Evolutionary conservation across 345 rosid species (phyloP).

Genomic region (Acer campestre): DNA sequence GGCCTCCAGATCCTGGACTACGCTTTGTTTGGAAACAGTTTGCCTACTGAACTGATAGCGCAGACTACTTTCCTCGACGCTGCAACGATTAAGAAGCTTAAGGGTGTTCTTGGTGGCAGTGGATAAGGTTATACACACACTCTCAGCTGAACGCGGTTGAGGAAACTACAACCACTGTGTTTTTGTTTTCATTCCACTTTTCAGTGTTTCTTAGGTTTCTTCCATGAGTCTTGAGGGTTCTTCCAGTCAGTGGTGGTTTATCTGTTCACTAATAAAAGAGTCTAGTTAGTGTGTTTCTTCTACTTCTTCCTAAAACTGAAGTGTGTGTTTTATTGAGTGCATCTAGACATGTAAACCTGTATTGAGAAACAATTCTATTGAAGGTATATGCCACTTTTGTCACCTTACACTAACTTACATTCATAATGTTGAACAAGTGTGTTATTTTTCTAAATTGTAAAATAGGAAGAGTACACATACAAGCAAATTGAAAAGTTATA

Average conservation of each 20-base stretch:
- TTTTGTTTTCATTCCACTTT: neutral
- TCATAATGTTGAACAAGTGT: constrained; percentile 1
- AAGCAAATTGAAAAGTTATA: neutral
- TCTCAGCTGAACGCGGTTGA: neutral
- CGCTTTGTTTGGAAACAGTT: constrained; percentile 64
- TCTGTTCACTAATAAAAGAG: neutral
- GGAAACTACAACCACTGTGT: neutral
- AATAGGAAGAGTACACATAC: neutral
- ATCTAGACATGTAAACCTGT: neutral
- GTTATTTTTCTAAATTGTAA: neutral
- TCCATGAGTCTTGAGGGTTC: neutral
- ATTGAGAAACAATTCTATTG: neutral
- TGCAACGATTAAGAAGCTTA: constrained; percentile 78
- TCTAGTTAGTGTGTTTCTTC: neutral
- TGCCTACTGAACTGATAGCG: constrained; percentile 62
- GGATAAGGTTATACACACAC: constrained; percentile 29
- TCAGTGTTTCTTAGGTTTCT: neutral
- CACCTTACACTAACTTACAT: neutral
- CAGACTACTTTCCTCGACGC: constrained; percentile 63
- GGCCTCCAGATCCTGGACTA: constrained; percentile 74
- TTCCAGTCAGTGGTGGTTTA: neutral
- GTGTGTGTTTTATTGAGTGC: neutral
- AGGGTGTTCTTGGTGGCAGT: constrained; percentile 86
- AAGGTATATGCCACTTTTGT: neutral
- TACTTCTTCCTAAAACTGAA: neutral